Evolutionary conservation across 2,329 filamentous ascomycete species (phyloP).

Genomic region (Fusarium lyarnte): DNA sequence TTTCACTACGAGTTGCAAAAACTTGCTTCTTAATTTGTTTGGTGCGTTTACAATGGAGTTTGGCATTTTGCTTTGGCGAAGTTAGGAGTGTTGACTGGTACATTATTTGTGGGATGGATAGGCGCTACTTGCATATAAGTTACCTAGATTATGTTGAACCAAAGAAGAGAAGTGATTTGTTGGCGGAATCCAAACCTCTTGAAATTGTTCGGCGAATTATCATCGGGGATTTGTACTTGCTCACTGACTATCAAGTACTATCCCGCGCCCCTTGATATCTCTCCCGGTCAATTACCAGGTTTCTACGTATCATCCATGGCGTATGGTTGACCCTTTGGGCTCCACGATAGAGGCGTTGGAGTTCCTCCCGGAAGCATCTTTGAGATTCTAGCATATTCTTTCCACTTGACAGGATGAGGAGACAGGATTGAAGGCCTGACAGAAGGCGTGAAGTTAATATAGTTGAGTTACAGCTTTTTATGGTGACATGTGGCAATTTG

Average conservation of each 20-base stretch:
- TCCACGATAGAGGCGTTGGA: neutral
- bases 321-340: neutral
- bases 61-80: conserved; percentile 23
- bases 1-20: conserved; percentile 16
- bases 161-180: neutral
- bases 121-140: conserved; percentile 16
- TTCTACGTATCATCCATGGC: neutral
- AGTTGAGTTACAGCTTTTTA: neutral
- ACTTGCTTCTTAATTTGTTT: conserved; percentile 28
- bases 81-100: conserved; percentile 37
- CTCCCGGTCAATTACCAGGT: neutral
- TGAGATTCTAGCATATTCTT: neutral
- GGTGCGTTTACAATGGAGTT: conserved; percentile 21
- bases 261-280: too few relatives aligned
- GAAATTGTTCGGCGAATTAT: neutral
- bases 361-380: neutral
- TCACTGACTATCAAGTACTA: neutral
- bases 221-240: neutral
- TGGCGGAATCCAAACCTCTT: neutral
- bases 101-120: conserved; percentile 12
- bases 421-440: neutral
- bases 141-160: conserved; percentile 12
- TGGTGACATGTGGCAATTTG: neutral
- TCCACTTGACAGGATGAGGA: neutral
- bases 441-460: neutral